Evolutionary conservation across 2,329 filamentous ascomycete genomes (phyloP).

Genomic region (Chaetomium sp.): DNA sequence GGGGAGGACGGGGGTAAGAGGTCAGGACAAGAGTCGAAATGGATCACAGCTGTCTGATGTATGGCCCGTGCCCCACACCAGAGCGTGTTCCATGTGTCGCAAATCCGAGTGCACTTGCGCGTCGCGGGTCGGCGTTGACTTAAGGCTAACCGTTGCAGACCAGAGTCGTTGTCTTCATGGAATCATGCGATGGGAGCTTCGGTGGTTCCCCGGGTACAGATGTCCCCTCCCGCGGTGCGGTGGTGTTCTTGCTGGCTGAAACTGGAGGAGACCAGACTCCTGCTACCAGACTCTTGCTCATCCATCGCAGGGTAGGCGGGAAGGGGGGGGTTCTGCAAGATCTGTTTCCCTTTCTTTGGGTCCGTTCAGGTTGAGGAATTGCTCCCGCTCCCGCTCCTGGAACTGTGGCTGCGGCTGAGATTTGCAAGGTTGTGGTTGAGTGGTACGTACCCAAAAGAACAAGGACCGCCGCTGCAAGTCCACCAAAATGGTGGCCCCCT

Average conservation of each 20-base stretch:
- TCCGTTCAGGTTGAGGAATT: not conserved
- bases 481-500: not conserved
- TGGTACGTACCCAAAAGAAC: not conserved
- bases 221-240: not conserved
- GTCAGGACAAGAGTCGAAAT: not conserved
- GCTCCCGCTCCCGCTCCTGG: not conserved
- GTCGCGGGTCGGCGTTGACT: not conserved
- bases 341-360: not conserved
- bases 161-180: constrained; percentile 7
- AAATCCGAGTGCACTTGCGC: not conserved
- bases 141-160: constrained; percentile 20
- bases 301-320: not conserved
- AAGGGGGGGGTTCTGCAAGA: not conserved
- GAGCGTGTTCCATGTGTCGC: constrained; percentile 1
- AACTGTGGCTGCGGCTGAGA: constrained; percentile 7
- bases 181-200: constrained; percentile 11
- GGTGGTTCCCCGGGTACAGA: not conserved
- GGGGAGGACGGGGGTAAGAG: not conserved
- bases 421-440: not conserved
- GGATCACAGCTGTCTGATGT: not conserved
- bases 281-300: not conserved
- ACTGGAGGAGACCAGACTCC: not conserved
- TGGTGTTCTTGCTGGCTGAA: constrained; percentile 7
- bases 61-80: constrained; percentile 6
- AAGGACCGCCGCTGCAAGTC: not conserved